Conservation (phyloP, 345 rosid genomes). For the Gossypium bickii region DNA sequence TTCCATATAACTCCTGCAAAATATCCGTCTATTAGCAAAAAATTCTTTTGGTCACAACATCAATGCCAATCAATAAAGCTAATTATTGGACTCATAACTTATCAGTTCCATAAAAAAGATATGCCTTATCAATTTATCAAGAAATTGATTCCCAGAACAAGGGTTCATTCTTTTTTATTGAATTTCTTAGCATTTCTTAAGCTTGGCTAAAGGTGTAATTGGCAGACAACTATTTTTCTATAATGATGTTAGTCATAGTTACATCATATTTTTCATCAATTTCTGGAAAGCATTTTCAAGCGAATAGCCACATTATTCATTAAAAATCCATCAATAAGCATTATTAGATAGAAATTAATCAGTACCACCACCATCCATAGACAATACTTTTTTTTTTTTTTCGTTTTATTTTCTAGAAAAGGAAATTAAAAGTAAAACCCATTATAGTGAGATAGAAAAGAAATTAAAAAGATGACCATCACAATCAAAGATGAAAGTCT, state of each 20-base stretch:
- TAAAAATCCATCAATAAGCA: neutral
- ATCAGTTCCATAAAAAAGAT: neutral
- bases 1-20: constrained; percentile 93
- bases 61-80: neutral
- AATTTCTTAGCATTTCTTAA: neutral
- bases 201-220: neutral
- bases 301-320: neutral
- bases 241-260: neutral
- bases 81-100: neutral
- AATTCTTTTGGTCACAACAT: neutral
- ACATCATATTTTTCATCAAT: neutral
- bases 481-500: constrained; percentile 92
- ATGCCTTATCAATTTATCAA: neutral
- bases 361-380: neutral
- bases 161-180: neutral
- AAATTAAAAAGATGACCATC: constrained; percentile 44
- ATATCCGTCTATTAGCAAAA: neutral
- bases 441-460: neutral
- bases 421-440: neutral
- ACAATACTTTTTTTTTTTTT: neutral
- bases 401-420: neutral
- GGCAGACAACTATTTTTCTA: neutral
- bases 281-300: neutral
- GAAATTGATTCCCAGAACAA: neutral
- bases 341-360: neutral